A percentile compares a stretch with the other conserved stretches of the same genome.
Conservation (phyloP, 257 asterid genomes). For the Nicotiana knightiana region DNA sequence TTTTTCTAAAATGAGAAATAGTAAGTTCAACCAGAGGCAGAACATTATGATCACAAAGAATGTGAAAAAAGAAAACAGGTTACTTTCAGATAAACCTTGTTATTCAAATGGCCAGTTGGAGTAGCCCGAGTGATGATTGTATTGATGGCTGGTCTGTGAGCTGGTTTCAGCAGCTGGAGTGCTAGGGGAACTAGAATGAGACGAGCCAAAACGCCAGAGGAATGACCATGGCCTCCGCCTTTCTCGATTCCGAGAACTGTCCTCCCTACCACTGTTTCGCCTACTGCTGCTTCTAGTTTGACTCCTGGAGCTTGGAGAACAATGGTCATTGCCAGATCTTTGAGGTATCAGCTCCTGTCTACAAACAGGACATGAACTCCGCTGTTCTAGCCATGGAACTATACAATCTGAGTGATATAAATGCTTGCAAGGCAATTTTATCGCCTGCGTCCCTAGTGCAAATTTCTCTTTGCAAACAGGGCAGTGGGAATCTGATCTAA, state of each 20-base stretch:
- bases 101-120: conserved; percentile 74
- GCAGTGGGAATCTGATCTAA: conserved; percentile 68
- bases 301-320: conserved; percentile 31
- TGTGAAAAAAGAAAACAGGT: conserved; percentile 3
- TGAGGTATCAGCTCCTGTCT: conserved; percentile 47
- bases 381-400: conserved; percentile 80
- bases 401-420: conserved; percentile 79
- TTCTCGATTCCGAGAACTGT: conserved; percentile 23
- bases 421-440: conserved; percentile 74
- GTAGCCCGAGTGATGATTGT: conserved; percentile 42
- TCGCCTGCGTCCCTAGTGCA: conserved; percentile 61
- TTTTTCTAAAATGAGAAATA: conserved; percentile 6
- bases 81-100: conserved; percentile 8
- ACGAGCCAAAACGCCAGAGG: conserved; percentile 80
- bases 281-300: conserved; percentile 42
- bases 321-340: conserved; percentile 10
- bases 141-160: conserved; percentile 43
- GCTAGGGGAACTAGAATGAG: conserved; percentile 34
- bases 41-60: conserved; percentile 28
- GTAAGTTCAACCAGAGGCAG: conserved; percentile 26
- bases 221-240: conserved; percentile 74
- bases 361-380: conserved; percentile 85
- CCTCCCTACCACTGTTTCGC: conserved; percentile 37
- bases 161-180: conserved; percentile 42
- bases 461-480: conserved; percentile 84